Evolutionary conservation across 148 eudicot genomes (phyloP), one percentile per base, ranked within the genome.

Genomic region (Euryodendron excelsum): DNA sequence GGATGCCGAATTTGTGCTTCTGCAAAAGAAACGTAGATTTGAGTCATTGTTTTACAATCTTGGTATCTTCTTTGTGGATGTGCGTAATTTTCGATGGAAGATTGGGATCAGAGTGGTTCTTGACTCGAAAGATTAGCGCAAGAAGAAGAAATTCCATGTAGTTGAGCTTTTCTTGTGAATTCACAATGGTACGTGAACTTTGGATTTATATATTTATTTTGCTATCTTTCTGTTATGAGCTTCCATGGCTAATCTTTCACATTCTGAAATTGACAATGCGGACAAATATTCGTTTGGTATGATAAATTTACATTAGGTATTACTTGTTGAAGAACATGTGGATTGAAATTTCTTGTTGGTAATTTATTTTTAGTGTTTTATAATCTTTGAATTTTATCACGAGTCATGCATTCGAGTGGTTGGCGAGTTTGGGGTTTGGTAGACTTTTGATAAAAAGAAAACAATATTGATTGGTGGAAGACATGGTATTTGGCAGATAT

Each of bases 71-170:
- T n/a, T n/a, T n/a, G n/a, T n/a, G n/a, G n/a, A n/a, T n/a, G n/a
- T n/a, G n/a, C n/a, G n/a, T n/a, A n/a, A n/a, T 30, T 44, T 33
- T 17, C 17, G 33, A 23, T 39, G 28, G 8, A 28, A 59, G 67
- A 30, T 62, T 44, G 28, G 70, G 69, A 45, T 45, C 27, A 21
- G 30, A 25, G 36, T 14, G 69, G 18, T 11, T 62, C 23, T 36
- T 75, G 78, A 59, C 15, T 25, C 34, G 25, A 61, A 62, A 61
- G 69, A 45, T 44, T 62, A 30, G 12, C 58, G 27, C 25, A 44
- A 17, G 55, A 74, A 13, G 50, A 74, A 27, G 65, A 60, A 39
- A 72, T 27, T 61, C 39, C 34, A 75, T 62, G 69, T 75, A 30
- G 66, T 28, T 75, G 68, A 17, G 36, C 10, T 62, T 75, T 62